A percentile compares a stretch with the other conserved stretches of the same genome.
Conservation (phyloP, 2,329 filamentous ascomycete genomes). For the Fusarium sp. region DNA sequence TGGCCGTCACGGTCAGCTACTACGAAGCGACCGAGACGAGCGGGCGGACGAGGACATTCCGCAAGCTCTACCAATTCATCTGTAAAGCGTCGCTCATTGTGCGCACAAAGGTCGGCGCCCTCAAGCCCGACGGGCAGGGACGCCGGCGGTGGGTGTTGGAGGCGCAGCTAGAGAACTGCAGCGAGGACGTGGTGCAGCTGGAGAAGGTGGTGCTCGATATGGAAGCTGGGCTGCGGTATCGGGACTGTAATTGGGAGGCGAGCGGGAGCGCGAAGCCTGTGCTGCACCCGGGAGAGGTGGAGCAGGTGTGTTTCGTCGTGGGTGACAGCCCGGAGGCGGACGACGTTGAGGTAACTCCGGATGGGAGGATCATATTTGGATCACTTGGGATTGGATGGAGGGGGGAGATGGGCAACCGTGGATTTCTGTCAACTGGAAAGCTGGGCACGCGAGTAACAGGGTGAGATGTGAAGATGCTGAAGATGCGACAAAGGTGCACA, state of each 20-base stretch:
- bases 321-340: conserved; percentile 58
- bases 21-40: conserved; percentile 85
- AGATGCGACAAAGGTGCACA: conserved; percentile 21
- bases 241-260: conserved; percentile 72
- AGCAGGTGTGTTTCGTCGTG: conserved; percentile 77
- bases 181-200: conserved; percentile 85
- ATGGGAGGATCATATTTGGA: conserved; percentile 79
- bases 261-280: conserved; percentile 65
- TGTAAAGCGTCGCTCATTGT: conserved; percentile 93
- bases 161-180: conserved; percentile 95
- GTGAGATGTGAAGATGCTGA: conserved; percentile 39
- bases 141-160: conserved; percentile 81
- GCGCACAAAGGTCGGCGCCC: conserved; percentile 85
- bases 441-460: conserved; percentile 68
- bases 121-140: conserved; percentile 55
- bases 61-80: conserved; percentile 97
- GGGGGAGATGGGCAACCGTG: conserved; percentile 89
- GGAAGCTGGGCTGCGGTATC: conserved; percentile 65
- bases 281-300: conserved; percentile 74
- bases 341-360: conserved; percentile 60
- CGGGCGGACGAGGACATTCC: conserved; percentile 85
- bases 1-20: conserved; percentile 95
- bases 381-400: conserved; percentile 91
- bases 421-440: conserved; percentile 90
- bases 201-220: conserved; percentile 75